Evolutionary conservation across 2,329 filamentous ascomycete species (phyloP).

Genomic region (Colletotrichum plurivorum): DNA sequence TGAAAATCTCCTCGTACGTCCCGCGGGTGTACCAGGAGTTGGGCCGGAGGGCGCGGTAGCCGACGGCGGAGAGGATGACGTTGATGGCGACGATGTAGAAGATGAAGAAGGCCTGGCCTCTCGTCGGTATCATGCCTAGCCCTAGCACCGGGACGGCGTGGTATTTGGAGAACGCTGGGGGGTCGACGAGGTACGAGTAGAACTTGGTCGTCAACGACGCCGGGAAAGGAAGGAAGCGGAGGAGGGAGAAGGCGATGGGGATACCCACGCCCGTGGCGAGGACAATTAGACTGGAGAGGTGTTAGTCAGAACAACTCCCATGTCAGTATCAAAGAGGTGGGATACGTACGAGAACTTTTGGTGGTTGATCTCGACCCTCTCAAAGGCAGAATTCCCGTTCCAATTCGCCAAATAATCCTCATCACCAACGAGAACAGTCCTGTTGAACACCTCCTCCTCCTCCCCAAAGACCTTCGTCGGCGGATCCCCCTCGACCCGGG

Average conservation of each 20-base stretch:
- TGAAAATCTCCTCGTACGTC: slow-evolving; percentile 46
- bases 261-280: slow-evolving; percentile 44
- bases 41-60: slow-evolving; percentile 46
- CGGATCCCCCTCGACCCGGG: slow-evolving; percentile 2
- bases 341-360: neutral
- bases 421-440: slow-evolving; percentile 14
- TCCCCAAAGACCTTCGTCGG: slow-evolving; percentile 45
- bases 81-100: slow-evolving; percentile 55
- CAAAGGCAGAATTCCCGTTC: slow-evolving; percentile 33
- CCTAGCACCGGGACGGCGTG: slow-evolving; percentile 43
- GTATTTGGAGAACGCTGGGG: slow-evolving; percentile 44
- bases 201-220: slow-evolving; percentile 38
- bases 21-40: slow-evolving; percentile 40
- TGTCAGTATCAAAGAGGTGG: neutral
- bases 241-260: slow-evolving; percentile 48
- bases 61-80: slow-evolving; percentile 49
- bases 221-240: slow-evolving; percentile 47
- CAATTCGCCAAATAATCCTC: slow-evolving; percentile 22
- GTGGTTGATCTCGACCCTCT: slow-evolving; percentile 2
- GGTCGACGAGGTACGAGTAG: slow-evolving; percentile 48
- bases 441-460: slow-evolving; percentile 64
- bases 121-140: slow-evolving; percentile 53
- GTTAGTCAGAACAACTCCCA: too few species aligned
- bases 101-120: slow-evolving; percentile 61
- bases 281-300: slow-evolving; percentile 43